Evolutionary conservation across 208 protist genomes (phyloP), one percentile per base, ranked within the genome.

Genomic region (Leishmania tropica): DNA sequence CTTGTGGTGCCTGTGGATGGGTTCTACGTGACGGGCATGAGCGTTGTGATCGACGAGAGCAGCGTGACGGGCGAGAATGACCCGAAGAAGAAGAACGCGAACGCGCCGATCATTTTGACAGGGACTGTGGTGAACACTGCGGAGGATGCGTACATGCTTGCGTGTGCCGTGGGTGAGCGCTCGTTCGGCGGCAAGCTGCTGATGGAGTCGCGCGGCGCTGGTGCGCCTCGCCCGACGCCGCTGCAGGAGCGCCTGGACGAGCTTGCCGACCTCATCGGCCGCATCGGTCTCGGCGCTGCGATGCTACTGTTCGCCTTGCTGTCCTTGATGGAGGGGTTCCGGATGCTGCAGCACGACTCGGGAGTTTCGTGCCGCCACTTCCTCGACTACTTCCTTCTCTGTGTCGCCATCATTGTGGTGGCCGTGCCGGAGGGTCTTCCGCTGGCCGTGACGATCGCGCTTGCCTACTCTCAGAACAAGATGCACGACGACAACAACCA

Each of bases 401-500:
- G 92, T 40, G 92, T 99, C 19, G 97, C 99, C 8, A 99, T 99
- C 84, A 83, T 99, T 19, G 99, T 99, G 35, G 99, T 99, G 47
- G 99, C 99, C 21, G 98, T 99, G 65, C 99, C 99, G 24, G 99
- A 99, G 88, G 99, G 99, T 67, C 94, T 99, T 19, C 98, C 98
- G 40, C 90, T 99, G 24, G 97, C 98, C 68, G 98, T 99, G 67
- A 99, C 99, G 24, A 99, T 99, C 74, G 97, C 99, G 6, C 93
- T 99, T 8, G 99, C 99, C 47, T 99, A 99, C 90, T 99, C 96
- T 51, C 99, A 99, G 94, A 92, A 87, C 74, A 98, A 99, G 87
- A 99, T 99, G 99, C 95, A 99, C 75, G 94, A 99, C n/a, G 99
- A 99, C 76, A 98, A 99, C 78, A 99, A 99, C 90, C 93, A 99